Conservation (phyloP, 169 alveolate species). For the Plasmodium vivax region DNA sequence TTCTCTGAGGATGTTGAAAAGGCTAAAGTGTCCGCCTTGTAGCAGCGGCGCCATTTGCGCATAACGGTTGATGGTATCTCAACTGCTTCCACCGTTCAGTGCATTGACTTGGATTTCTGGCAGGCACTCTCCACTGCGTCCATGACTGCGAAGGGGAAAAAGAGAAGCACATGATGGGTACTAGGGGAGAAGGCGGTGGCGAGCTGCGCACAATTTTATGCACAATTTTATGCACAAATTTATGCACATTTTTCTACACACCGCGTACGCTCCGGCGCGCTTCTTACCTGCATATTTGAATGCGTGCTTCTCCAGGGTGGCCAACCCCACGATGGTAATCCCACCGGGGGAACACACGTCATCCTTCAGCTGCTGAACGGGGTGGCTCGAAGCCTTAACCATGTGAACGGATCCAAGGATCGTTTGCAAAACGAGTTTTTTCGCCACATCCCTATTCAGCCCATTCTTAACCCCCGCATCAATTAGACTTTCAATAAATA, state of each 20-base stretch:
- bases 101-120: conserved; percentile 62
- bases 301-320: conserved; percentile 77
- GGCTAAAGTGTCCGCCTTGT: not conserved
- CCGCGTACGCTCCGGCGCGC: not conserved
- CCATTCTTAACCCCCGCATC: conserved; percentile 83
- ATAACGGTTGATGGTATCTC: not conserved
- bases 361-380: conserved; percentile 78
- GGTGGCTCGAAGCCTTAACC: conserved; percentile 47
- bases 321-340: conserved; percentile 78
- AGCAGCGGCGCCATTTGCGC: not conserved
- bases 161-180: not conserved
- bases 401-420: conserved; percentile 69
- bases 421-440: conserved; percentile 73
- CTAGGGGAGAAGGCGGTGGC: not conserved
- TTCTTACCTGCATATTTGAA: conserved; percentile 76
- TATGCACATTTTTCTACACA: not conserved
- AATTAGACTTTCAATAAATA: conserved; percentile 79
- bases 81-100: not conserved
- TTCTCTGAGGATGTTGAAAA: not conserved
- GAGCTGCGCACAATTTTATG: not conserved
- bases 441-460: conserved; percentile 72
- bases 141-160: conserved; percentile 23
- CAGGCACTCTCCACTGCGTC: conserved; percentile 73
- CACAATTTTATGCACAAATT: not conserved
- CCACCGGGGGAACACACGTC: conserved; percentile 84